A percentile compares a stretch with the other conserved stretches of the same genome.
Conservation (phyloP, 129 eudicot genomes). For the Flaveria brownii region DNA sequence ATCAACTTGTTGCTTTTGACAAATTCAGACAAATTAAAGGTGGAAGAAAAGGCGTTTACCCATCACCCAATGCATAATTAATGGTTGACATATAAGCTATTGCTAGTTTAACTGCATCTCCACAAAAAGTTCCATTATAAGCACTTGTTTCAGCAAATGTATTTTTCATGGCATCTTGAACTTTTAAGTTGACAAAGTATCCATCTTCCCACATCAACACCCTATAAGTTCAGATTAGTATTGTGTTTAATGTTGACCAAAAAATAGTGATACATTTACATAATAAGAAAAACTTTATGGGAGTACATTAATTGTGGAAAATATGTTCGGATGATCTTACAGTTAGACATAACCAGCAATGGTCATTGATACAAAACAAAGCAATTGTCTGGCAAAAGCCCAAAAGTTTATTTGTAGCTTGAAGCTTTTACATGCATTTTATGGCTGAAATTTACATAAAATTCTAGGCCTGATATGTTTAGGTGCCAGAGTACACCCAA, state of each 20-base stretch:
- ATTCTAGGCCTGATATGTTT: not conserved
- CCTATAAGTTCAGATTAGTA: slow-evolving; percentile 39
- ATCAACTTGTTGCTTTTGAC: not conserved
- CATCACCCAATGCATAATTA: slow-evolving; percentile 67
- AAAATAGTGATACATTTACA: slow-evolving; percentile 4
- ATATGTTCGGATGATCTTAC: slow-evolving; percentile 2
- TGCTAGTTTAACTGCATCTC: slow-evolving; percentile 47
- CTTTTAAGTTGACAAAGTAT: slow-evolving; percentile 46
- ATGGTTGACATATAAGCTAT: slow-evolving; percentile 65
- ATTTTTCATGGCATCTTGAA: slow-evolving; percentile 35
- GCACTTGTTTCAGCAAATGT: slow-evolving; percentile 34
- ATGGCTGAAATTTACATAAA: not conserved
- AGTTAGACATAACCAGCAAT: not conserved
- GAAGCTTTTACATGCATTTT: not conserved
- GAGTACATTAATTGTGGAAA: slow-evolving; percentile 4
- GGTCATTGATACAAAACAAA: slow-evolving; percentile 6
- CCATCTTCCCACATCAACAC: slow-evolving; percentile 84
- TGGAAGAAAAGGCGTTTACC: slow-evolving; percentile 49
- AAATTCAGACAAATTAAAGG: not conserved
- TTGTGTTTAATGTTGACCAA: slow-evolving; percentile 7
- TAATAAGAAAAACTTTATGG: slow-evolving; percentile 6
- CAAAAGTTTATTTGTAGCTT: not conserved
- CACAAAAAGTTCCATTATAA: slow-evolving; percentile 33
- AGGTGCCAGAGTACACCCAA: not conserved
- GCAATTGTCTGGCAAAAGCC: not conserved